Evolutionary conservation across 164 flowering plant genomes (phyloP).

Genomic region (Litsea cubeba): DNA sequence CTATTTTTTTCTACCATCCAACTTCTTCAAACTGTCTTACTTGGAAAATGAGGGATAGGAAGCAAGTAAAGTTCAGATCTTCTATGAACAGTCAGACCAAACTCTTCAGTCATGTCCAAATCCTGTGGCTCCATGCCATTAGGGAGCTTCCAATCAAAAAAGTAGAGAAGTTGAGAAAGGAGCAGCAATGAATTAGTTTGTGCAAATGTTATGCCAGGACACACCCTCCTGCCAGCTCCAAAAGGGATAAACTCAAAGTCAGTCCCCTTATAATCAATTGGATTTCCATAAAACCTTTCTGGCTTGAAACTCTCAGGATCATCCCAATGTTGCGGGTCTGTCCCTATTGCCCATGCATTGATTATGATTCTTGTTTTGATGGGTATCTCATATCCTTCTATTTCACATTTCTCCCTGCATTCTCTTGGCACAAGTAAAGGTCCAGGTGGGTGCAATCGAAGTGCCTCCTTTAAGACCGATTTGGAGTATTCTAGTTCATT

Average conservation of each 20-base stretch:
- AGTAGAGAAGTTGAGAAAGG: slow-evolving; percentile 4
- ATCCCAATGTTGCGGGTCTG: slow-evolving; percentile 33
- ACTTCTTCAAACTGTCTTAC: slow-evolving; percentile 7
- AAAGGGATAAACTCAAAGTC: slow-evolving; percentile 32
- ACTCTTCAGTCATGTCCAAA: slow-evolving; percentile 10
- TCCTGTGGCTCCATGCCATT: not conserved
- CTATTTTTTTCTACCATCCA: too few relatives aligned
- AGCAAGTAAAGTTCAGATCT: not conserved
- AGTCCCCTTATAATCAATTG: slow-evolving; percentile 22
- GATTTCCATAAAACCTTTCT: slow-evolving; percentile 26
- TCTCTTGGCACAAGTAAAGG: slow-evolving; percentile 36
- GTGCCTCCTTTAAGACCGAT: slow-evolving; percentile 19
- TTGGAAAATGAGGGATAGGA: not conserved
- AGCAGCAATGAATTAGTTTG: not conserved
- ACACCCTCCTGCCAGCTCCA: slow-evolving; percentile 12
- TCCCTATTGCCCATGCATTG: slow-evolving; percentile 27
- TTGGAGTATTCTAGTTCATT: slow-evolving; percentile 1
- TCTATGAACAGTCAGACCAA: not conserved
- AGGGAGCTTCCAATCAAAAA: slow-evolving; percentile 11
- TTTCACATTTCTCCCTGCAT: slow-evolving; percentile 15
- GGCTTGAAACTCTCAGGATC: slow-evolving; percentile 31
- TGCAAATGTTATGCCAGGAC: slow-evolving; percentile 28
- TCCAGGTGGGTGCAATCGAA: slow-evolving; percentile 40
- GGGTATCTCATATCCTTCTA: slow-evolving; percentile 29
- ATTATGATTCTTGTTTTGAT: slow-evolving; percentile 27